Evolutionary conservation across 257 asterid species (phyloP), one percentile per base, ranked within the genome.

Genomic region (Solanum appendiculatum): DNA sequence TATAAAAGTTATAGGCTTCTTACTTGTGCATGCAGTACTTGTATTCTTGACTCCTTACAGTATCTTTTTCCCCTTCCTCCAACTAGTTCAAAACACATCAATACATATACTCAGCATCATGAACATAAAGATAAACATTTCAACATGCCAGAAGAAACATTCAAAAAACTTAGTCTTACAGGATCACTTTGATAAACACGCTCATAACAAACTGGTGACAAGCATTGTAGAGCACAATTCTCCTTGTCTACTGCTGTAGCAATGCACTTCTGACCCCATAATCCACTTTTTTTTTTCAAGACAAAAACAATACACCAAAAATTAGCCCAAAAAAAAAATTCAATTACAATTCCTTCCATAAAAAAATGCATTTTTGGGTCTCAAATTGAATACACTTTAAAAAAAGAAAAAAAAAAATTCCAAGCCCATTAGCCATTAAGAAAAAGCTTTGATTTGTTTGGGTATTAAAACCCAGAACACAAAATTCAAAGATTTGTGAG

Each of bases 1-100:
- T 40, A 63, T 9, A 3, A 23, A 44, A 29, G 6, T 7, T 37
- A 25, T 29, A 63, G 42, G 18, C 56, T 5, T 68, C 88, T 90
- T 93, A 97, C 99, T 91, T 94, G 94, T 97, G 94, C 98, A 95
- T 93, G 90, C 99, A 97, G 89, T 95, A 97, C 91, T 97, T 97
- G 92, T 92, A 95, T 89, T 95, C 99, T 48, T 95, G 93, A 86
- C 93, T 93, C 92, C 99, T 94, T 69, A 91, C 48, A 36, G 87
- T 89, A 86, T 97, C 98, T 83, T 92, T 95, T 91, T 97, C 99
- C 86, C 99, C 99, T 91, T 95, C 98, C 93, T 94, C 98, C 97
- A 97, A 88, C 98, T 97, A 82, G 68, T 86, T 66, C 87, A 90
- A 87, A 86, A 90, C 86, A 66, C 86, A 82, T 54, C 27, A 54